A percentile compares a stretch with the other conserved stretches of the same genome.
Conservation (phyloP, 805 yeast species). For the Starmerella sp. region DNA sequence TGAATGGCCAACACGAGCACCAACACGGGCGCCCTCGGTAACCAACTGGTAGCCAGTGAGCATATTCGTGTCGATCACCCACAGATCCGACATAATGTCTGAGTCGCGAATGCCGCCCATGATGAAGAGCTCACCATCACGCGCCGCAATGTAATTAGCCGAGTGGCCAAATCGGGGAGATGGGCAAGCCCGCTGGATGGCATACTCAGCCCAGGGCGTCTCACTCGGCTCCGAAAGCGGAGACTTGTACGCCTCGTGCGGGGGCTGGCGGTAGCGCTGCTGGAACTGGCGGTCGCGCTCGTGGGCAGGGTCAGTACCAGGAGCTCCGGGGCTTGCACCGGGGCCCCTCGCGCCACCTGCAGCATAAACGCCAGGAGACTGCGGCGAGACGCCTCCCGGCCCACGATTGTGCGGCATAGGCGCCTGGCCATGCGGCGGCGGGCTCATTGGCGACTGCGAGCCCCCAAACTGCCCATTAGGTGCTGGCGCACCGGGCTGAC, state of each 20-base stretch:
- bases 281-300: constrained; percentile 10
- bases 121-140: constrained; percentile 67
- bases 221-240: constrained; percentile 18
- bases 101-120: constrained; percentile 95
- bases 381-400: neutral
- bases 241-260: constrained; percentile 6
- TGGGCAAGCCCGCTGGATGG: constrained; percentile 46
- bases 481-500: neutral
- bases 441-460: neutral
- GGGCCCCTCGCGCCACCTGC: neutral
- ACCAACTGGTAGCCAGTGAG: constrained; percentile 48
- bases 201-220: constrained; percentile 30
- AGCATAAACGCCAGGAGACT: neutral
- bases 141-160: constrained; percentile 62
- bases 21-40: constrained; percentile 56
- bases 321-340: neutral
- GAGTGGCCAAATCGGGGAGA: constrained; percentile 94
- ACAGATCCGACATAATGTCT: constrained; percentile 87
- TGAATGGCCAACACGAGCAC: constrained; percentile 95
- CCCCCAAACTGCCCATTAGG: neutral
- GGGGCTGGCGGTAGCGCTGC: constrained; percentile 15
- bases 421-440: constrained; percentile 4
- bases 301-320: neutral
- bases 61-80: constrained; percentile 60
- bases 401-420: neutral